Evolutionary conservation across 2,329 filamentous ascomycete species (phyloP).

Genomic region (Chalara sp.): DNA sequence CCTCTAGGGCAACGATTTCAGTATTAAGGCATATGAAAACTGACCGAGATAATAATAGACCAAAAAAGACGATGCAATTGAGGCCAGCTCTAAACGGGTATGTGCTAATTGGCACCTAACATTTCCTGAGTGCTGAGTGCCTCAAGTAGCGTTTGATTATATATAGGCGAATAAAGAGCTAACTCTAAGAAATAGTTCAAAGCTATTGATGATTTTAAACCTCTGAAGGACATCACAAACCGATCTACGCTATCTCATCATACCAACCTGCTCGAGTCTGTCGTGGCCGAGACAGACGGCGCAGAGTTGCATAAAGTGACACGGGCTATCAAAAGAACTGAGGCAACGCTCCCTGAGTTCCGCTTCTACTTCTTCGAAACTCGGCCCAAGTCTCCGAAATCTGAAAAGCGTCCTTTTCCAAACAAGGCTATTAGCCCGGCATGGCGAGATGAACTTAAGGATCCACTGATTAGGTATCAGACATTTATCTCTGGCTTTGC

Average conservation of each 20-base stretch:
- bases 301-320: conserved; percentile 42
- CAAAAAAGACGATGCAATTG: conserved; percentile 49
- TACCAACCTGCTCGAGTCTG: conserved; percentile 31
- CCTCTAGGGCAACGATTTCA: too few species aligned
- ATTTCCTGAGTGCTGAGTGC: too few species aligned
- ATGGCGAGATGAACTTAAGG: conserved; percentile 30
- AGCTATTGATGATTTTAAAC: too few species aligned
- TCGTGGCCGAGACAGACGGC: conserved; percentile 31
- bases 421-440: conserved; percentile 7
- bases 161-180: too few species aligned
- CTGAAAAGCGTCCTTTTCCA: conserved; percentile 21
- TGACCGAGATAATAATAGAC: conserved; percentile 17
- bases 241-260: conserved; percentile 2
- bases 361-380: conserved; percentile 51
- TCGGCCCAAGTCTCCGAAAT: neutral
- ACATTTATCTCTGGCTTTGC: conserved; percentile 57
- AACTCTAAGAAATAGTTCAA: too few species aligned
- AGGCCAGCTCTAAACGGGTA: conserved; percentile 42
- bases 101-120: too few species aligned
- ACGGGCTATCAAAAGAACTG: conserved; percentile 52
- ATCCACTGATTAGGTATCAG: conserved; percentile 46
- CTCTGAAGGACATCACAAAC: neutral
- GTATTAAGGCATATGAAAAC: too few species aligned
- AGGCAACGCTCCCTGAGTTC: conserved; percentile 45
- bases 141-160: too few species aligned